These are phyloP conservation scores for Aspergillus sp. DNA, from an alignment of 2,329 filamentous ascomycete species.

Conservation along the genomic window DNA sequence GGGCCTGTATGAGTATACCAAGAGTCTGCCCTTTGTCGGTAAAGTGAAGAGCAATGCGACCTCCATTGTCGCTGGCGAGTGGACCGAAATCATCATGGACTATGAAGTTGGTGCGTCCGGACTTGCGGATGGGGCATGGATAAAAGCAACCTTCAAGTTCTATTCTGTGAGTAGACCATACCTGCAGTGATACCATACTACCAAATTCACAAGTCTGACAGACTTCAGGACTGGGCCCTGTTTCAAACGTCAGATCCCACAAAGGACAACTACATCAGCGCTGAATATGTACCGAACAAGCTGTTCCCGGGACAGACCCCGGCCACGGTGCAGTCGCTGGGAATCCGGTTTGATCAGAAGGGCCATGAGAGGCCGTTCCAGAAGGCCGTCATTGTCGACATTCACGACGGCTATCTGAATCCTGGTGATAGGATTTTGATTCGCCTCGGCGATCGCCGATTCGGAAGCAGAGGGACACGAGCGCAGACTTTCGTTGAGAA, in stretches of 20 bases:
- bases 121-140: not conserved
- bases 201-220: too few species aligned
- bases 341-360: not conserved
- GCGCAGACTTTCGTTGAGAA: not conserved
- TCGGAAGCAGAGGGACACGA: not conserved
- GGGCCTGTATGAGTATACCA: not conserved
- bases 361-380: not conserved
- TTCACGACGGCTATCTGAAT: not conserved
- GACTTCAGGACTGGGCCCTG: not conserved
- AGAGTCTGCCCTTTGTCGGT: not conserved
- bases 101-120: not conserved
- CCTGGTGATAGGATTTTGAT: not conserved
- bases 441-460: not conserved
- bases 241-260: not conserved
- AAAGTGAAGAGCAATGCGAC: not conserved
- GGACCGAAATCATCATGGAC: not conserved
- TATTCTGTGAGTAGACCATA: not conserved
- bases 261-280: not conserved
- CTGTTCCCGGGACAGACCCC: not conserved
- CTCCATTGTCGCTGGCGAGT: not conserved
- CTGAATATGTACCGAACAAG: not conserved
- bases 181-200: not conserved
- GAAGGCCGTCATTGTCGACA: not conserved
- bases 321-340: not conserved
- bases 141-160: not conserved